A percentile compares a stretch with the other conserved stretches of the same genome.
phyloP scores from a whole-genome alignment of 2,329 filamentous ascomycete species.

The Fusarium duplospermum region DNA sequence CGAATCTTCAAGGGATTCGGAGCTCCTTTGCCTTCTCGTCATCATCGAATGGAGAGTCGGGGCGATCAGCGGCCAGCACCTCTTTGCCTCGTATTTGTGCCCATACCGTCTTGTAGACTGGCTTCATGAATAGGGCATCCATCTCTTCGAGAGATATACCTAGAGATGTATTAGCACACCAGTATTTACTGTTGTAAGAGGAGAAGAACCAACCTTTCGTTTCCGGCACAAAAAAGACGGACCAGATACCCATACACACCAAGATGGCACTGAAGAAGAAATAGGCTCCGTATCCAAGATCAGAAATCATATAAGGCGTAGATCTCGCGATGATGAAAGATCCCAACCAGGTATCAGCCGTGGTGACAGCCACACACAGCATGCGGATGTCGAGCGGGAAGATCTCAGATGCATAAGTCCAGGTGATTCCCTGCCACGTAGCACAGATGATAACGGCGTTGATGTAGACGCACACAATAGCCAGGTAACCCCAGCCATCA shows the following conservation, averaged over 20 bases:
- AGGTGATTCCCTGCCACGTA: slow-evolving; percentile 57
- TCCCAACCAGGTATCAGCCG: slow-evolving; percentile 53
- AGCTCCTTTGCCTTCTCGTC: slow-evolving; percentile 34
- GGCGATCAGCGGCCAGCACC: slow-evolving; percentile 30
- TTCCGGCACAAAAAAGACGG: slow-evolving; percentile 63
- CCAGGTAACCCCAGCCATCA: slow-evolving; percentile 55
- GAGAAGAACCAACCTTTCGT: slow-evolving; percentile 55
- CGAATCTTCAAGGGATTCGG: slow-evolving; percentile 30
- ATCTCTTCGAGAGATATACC: slow-evolving; percentile 60
- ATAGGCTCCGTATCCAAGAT: slow-evolving; percentile 61
- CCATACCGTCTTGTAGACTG: slow-evolving; percentile 50
- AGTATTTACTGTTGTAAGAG: background rate
- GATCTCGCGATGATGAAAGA: slow-evolving; percentile 55
- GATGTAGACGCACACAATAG: slow-evolving; percentile 59
- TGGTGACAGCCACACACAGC: slow-evolving; percentile 50
- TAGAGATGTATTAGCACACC: slow-evolving; percentile 19
- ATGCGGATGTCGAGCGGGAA: slow-evolving; percentile 55
- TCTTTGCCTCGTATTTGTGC: slow-evolving; percentile 37
- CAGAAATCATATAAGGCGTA: slow-evolving; percentile 56
- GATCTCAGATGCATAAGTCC: slow-evolving; percentile 61
- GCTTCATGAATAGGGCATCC: slow-evolving; percentile 50
- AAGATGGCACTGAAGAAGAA: slow-evolving; percentile 63
- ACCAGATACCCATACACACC: slow-evolving; percentile 58
- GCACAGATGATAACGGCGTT: slow-evolving; percentile 55
- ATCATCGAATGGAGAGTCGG: slow-evolving; percentile 38